A percentile compares a stretch with the other conserved stretches of the same genome.
Conservation (phyloP, 176 grass and related monocot species). For the Zoysia pacifica region DNA sequence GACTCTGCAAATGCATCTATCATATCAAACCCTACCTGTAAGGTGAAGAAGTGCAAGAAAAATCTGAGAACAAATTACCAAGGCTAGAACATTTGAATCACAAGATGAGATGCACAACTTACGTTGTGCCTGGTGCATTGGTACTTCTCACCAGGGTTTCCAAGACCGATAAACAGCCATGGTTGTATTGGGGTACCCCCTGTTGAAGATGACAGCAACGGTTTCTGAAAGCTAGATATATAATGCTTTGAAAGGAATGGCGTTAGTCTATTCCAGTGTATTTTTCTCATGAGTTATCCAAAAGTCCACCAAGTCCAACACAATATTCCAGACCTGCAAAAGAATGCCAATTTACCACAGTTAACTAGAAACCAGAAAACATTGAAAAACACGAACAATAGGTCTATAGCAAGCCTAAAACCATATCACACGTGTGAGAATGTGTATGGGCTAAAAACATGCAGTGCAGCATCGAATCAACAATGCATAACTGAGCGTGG, state of each 20-base stretch:
- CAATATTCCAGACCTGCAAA: conserved; percentile 6
- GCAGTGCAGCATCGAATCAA: neutral
- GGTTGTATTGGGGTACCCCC: conserved; percentile 35
- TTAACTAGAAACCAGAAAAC: neutral
- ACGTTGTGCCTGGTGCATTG: conserved; percentile 69
- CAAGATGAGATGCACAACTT: conserved; percentile 13
- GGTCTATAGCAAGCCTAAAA: neutral
- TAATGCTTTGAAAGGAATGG: conserved; percentile 5
- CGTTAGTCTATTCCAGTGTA: neutral
- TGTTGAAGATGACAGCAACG: conserved; percentile 26
- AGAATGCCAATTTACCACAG: neutral
- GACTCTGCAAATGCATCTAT: conserved; percentile 81
- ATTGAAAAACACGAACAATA: neutral
- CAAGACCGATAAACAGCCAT: conserved; percentile 79
- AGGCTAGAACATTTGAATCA: conserved; percentile 12
- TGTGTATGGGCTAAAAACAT: neutral
- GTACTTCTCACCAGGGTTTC: conserved; percentile 88
- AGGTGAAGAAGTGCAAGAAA: neutral
- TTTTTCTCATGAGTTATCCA: conserved; percentile 6
- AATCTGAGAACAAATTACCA: neutral
- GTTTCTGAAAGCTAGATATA: conserved; percentile 24
- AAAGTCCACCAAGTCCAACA: neutral
- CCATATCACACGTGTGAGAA: neutral
- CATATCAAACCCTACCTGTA: conserved; percentile 93
- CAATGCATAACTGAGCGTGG: neutral